These are phyloP conservation scores for Diplosphaera chodatii DNA, from an alignment of 139 green algal genomes.

Conservation along the genomic window DNA sequence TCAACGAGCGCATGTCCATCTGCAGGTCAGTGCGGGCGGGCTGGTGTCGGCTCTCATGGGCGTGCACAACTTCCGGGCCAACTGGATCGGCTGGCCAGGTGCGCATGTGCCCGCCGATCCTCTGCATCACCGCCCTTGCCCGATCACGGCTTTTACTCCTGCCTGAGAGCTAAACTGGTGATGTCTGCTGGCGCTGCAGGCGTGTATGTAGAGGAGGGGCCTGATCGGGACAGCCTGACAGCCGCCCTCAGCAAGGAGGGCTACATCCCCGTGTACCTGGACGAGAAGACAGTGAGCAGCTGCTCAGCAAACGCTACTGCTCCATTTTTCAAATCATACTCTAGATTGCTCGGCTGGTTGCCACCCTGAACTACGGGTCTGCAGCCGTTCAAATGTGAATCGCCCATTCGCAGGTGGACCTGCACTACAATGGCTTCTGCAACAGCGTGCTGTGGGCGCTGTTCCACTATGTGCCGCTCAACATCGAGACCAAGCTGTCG, in stretches of 20 bases:
- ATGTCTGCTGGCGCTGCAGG: too few relatives aligned
- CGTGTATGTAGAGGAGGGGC: constrained; percentile 55
- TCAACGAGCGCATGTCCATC: too few relatives aligned
- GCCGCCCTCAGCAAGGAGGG: constrained; percentile 63
- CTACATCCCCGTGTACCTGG: constrained; percentile 89
- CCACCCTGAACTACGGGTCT: too few relatives aligned
- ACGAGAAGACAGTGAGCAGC: constrained; percentile 56
- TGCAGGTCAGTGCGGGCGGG: constrained; percentile 78
- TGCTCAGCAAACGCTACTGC: too few relatives aligned
- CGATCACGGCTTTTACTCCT: too few relatives aligned
- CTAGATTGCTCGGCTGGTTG: too few relatives aligned
- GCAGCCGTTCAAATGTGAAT: too few relatives aligned
- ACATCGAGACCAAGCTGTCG: constrained; percentile 80
- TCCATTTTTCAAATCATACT: too few relatives aligned
- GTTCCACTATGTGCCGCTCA: constrained; percentile 97
- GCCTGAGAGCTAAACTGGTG: too few relatives aligned
- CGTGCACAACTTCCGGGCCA: constrained; percentile 80
- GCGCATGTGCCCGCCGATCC: too few relatives aligned
- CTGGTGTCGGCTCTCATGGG: constrained; percentile 91
- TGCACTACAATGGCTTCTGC: constrained; percentile 88
- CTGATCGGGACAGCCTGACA: constrained; percentile 65
- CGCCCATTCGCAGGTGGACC: constrained; percentile 38
- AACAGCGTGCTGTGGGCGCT: constrained; percentile 97
- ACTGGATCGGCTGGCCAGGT: constrained; percentile 96
- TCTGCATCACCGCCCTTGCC: too few relatives aligned